Evolutionary conservation across 768 basidiomycete species (phyloP), one percentile per base, ranked within the genome.

Genomic region (Mycena albidolilacea): DNA sequence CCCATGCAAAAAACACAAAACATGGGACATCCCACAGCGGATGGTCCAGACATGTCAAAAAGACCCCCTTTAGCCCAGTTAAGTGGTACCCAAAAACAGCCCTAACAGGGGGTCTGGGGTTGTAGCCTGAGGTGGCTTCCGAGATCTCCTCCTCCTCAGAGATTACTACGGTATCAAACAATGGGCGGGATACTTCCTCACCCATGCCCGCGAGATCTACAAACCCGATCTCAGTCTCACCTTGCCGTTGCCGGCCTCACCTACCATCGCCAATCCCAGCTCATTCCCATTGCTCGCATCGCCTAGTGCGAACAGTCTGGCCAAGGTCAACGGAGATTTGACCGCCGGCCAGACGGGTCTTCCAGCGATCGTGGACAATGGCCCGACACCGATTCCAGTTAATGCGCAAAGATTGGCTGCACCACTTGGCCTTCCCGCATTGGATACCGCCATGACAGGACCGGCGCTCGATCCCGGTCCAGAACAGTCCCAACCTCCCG

Each of bases 391-490:
- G 21, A 15, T 21, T 15, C 57, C 57, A n/a, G 7, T 59, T n/a
- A 59, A 37, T 21, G 10, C 10, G n/a, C 43, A 58, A 5, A 39
- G 23, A 4, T 17, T 37, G 6, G 8, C 46, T 9, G 17, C 11
- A 30, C 14, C 14, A 7, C 48, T 39, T n/a, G 46, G 3, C 14
- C 54, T 70, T 46, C 39, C 69, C 11, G 14, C 63, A 35, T 14
- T 70, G 55, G 48, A 70, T 21, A 70, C 62, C 15, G 39, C 14
- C 46, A 70, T 50, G 10, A 6, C 23, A 5, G 0, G 11, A 23
- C 17, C 39, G 5, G 30, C 30, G 4, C 30, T 19, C 39, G 43
- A 58, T 50, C 14, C 37, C 21, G 46, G 3, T 12, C 2, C 23
- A 1, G 55, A 58, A 17, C 5, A 44, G 4, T 44, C 69, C 17